Evolutionary conservation across 2,329 filamentous ascomycete species (phyloP).

Genomic region (Cordyceps pruinosa): DNA sequence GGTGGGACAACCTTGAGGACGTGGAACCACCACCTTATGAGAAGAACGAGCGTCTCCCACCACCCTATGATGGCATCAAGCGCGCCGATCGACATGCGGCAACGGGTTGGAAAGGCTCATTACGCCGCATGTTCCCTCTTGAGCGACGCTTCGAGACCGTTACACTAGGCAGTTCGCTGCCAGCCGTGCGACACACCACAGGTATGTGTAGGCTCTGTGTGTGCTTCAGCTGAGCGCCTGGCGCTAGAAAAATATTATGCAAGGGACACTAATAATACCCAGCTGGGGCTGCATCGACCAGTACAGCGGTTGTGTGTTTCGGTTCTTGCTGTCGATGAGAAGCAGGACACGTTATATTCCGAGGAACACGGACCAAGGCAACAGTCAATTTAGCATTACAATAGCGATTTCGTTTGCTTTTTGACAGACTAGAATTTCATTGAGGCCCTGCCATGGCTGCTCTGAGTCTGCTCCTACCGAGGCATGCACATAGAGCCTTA

Average conservation of each 20-base stretch:
- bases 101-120: neutral
- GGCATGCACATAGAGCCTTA: too few species aligned
- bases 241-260: neutral
- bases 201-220: neutral
- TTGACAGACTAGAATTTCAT: too few species aligned
- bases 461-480: too few species aligned
- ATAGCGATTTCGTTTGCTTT: too few species aligned
- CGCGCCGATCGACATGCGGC: neutral
- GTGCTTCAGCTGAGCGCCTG: neutral
- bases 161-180: neutral
- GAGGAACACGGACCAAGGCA: too few species aligned
- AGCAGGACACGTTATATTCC: too few species aligned
- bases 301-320: neutral
- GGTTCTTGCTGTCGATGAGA: conserved; percentile 7
- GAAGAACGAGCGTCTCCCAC: conserved; percentile 2
- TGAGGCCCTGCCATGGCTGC: too few species aligned
- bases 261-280: neutral
- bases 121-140: conserved; percentile 3
- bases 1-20: neutral
- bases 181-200: neutral
- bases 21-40: conserved; percentile 8
- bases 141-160: conserved; percentile 9
- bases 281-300: neutral
- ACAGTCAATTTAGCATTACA: too few species aligned
- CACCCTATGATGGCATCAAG: conserved; percentile 5